Evolutionary conservation across 225 moss, liverwort and hornwort genomes (phyloP).

Genomic region (Polytrichum commune): DNA sequence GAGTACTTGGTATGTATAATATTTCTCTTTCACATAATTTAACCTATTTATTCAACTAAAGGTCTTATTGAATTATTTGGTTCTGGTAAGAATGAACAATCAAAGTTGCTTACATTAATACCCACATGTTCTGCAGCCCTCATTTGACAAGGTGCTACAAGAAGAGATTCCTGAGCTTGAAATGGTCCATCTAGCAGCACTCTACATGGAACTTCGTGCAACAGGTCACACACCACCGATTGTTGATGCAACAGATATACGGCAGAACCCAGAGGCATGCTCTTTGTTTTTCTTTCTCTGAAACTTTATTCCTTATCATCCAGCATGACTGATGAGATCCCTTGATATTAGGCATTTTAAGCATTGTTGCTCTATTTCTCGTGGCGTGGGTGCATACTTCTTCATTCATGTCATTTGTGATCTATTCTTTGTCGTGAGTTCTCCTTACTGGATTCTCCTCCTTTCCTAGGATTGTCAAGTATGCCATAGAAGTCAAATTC

Average conservation of each 20-base stretch:
- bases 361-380: neutral
- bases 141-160: slow-evolving; percentile 74
- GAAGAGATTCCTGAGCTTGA: slow-evolving; percentile 69
- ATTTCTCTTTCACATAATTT: neutral
- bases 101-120: neutral
- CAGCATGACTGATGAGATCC: no score
- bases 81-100: neutral
- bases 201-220: slow-evolving; percentile 71
- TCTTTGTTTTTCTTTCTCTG: neutral
- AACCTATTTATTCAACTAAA: neutral
- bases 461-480: no score
- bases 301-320: neutral
- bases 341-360: no score
- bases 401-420: neutral
- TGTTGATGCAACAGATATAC: slow-evolving; percentile 74
- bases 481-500: no score
- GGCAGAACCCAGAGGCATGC: slow-evolving; percentile 73
- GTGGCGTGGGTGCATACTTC: neutral
- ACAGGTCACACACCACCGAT: slow-evolving; percentile 67
- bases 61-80: neutral
- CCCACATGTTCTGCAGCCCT: slow-evolving; percentile 48
- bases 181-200: slow-evolving; percentile 55
- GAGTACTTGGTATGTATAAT: slow-evolving; percentile 55
- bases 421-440: neutral
- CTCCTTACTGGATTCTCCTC: no score